Evolutionary conservation across 805 yeast genomes (phyloP), one percentile per base, ranked within the genome.

Genomic region (Ogataea paraovalis): DNA sequence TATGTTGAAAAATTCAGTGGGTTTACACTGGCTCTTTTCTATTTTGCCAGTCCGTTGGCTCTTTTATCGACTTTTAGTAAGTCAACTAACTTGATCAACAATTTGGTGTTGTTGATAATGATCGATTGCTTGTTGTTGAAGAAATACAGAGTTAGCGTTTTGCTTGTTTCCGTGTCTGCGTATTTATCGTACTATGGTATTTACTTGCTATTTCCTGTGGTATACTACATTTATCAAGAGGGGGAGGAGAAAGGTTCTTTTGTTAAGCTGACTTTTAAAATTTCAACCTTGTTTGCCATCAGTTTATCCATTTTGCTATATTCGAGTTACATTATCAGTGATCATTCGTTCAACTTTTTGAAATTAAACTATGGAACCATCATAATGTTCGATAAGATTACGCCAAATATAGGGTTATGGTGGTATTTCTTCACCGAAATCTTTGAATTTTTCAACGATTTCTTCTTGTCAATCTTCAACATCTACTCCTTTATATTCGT

Each of bases 401-500:
- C 83, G 4, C 99, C 99, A 23, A 94, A 94, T 66, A 65, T 94
- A 54, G 99, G 99, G 0, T 71, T 94, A 19, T 94, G 99, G 99
- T 94, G 99, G 99, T 94, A 94, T 70, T 82, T 91, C 58, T 94
- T 94, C 72, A 86, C 92, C 38, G 99, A 94, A 66, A 87, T 94
- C 80, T 94, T 94, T 68, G 94, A 85, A 46, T 86, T 82, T 61
- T 94, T 92, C 73, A 76, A 84, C 25, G 82, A 87, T 19, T 90
- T 94, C 60, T 94, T 87, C 72, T 69, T 83, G 36, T 82, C 89
- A 10, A 83, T 90, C 19, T 94, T 91, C 79, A 91, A 90, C 59
- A 59, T 91, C 41, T 89, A 83, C 66, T 67, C 82, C 14, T 71
- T 81, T 18, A 69, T 83, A 2, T 86, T 87, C 62, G 73, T 83